Percentiles rank a stretch among this genome's conserved stretches.
Conservation (phyloP, 768 basidiomycete genomes). For the Tricholomella constricta region DNA sequence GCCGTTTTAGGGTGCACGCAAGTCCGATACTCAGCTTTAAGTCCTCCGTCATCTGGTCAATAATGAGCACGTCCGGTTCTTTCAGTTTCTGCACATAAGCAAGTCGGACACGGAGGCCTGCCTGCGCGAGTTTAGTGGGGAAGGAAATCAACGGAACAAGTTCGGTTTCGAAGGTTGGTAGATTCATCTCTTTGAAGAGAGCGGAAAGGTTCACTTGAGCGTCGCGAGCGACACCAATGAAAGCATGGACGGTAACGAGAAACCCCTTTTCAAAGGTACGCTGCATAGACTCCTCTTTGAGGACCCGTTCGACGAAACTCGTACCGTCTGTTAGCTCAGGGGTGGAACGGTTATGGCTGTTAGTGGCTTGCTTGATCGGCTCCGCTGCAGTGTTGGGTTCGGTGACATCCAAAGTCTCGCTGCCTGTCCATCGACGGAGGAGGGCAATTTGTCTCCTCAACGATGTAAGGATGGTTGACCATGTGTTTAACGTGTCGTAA, state of each 20-base stretch:
- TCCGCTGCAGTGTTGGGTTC: conserved; percentile 74
- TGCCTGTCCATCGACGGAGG: conserved; percentile 92
- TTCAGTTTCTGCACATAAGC: conserved; percentile 86
- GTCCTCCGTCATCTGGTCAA: conserved; percentile 94
- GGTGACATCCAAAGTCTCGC: conserved; percentile 86
- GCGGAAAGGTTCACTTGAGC: conserved; percentile 80
- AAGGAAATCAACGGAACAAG: conserved; percentile 93
- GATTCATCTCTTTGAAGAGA: conserved; percentile 82
- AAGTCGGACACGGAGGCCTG: conserved; percentile 84
- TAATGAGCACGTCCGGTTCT: conserved; percentile 86
- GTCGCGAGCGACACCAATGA: conserved; percentile 83
- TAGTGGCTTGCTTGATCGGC: conserved; percentile 36
- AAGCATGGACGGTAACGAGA: conserved; percentile 81
- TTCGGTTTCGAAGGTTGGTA: conserved; percentile 89
- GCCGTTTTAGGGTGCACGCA: conserved; percentile 92
- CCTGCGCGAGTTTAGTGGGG: conserved; percentile 92
- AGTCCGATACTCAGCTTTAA: conserved; percentile 88
- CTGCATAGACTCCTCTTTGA: conserved; percentile 97
- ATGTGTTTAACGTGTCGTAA: conserved; percentile 87
- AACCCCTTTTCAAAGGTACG: conserved; percentile 92
- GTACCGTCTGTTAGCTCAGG: conserved; percentile 64
- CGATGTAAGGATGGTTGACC: conserved; percentile 86
- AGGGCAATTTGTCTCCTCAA: conserved; percentile 80
- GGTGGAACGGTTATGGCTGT: conserved; percentile 27
- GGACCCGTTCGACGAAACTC: conserved; percentile 89